phyloP scores from a whole-genome alignment of 805 yeast genomes.

The Spathaspora passalidarum region DNA sequence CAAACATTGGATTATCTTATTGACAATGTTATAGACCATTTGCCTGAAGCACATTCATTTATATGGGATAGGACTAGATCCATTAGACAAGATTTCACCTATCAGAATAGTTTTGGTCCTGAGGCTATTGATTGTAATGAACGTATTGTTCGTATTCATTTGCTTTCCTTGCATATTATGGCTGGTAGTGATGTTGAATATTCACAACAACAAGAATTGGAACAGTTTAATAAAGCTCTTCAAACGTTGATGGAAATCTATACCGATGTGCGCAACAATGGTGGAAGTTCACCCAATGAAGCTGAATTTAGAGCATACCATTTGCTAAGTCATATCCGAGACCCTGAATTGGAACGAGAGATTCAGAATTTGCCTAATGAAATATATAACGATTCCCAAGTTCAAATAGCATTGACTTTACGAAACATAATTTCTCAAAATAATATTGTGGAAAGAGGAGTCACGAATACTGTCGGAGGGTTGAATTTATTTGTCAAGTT shows the following conservation, averaged over 20 bases:
- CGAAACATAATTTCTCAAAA: constrained; percentile 67
- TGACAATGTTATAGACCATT: constrained; percentile 53
- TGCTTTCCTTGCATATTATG: constrained; percentile 81
- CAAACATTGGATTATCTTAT: constrained; percentile 70
- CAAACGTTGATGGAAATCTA: constrained; percentile 88
- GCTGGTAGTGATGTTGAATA: constrained; percentile 67
- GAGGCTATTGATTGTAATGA: constrained; percentile 94
- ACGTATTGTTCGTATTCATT: constrained; percentile 83
- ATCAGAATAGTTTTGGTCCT: constrained; percentile 89
- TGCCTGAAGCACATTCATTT: constrained; percentile 87
- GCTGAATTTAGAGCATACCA: constrained; percentile 92
- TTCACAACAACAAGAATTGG: constrained; percentile 93
- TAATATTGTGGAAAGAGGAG: constrained; percentile 53
- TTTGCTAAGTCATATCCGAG: constrained; percentile 72
- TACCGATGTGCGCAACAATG: constrained; percentile 69
- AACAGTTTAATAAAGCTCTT: constrained; percentile 87
- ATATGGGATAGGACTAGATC: constrained; percentile 97
- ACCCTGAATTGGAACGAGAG: constrained; percentile 79
- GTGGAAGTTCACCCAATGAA: constrained; percentile 73
- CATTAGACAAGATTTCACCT: constrained; percentile 94
- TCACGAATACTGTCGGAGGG: constrained; percentile 49
- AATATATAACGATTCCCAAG: constrained; percentile 50
- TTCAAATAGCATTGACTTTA: constrained; percentile 71
- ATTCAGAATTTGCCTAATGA: constrained; percentile 62
- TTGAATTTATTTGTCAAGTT: constrained; percentile 60